These are phyloP conservation scores for Knoxdaviesia proteae DNA, from an alignment of 2,329 filamentous ascomycete species.

Conservation along the genomic window DNA sequence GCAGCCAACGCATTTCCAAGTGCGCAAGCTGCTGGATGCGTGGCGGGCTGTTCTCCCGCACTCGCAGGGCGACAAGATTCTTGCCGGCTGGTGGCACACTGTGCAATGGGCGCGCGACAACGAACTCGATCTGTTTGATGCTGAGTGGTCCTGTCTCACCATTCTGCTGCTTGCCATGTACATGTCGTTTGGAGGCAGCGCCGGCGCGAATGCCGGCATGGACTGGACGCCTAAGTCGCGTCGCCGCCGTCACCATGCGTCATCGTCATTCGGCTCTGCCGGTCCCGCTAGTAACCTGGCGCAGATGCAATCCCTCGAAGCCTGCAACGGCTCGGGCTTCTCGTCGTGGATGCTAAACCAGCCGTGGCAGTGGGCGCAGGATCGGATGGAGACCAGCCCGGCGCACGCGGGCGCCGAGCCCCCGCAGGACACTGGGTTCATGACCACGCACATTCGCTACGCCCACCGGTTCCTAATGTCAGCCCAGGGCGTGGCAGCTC, in stretches of 20 bases:
- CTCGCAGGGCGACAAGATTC: constrained; percentile 34
- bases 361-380: constrained; percentile 53
- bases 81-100: constrained; percentile 54
- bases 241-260: constrained; percentile 13
- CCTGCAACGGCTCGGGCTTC: constrained; percentile 24
- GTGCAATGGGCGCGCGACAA: constrained; percentile 44
- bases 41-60: constrained; percentile 44
- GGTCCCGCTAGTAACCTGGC: constrained; percentile 23
- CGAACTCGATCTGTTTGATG: constrained; percentile 23
- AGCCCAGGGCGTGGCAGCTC: constrained; percentile 30
- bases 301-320: constrained; percentile 23
- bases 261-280: constrained; percentile 15
- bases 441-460: constrained; percentile 31
- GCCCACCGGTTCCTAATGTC: constrained; percentile 46
- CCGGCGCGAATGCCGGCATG: constrained; percentile 10
- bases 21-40: constrained; percentile 36
- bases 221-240: neutral
- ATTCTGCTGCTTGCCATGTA: constrained; percentile 44
- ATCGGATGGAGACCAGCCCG: constrained; percentile 18
- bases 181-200: constrained; percentile 25
- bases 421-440: constrained; percentile 16
- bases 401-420: constrained; percentile 3
- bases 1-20: constrained; percentile 40
- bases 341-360: constrained; percentile 38
- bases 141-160: constrained; percentile 50